These are phyloP conservation scores for Hyphopichia burtonii DNA, from an alignment of 1,139 yeast genomes.

Conservation along the genomic window DNA sequence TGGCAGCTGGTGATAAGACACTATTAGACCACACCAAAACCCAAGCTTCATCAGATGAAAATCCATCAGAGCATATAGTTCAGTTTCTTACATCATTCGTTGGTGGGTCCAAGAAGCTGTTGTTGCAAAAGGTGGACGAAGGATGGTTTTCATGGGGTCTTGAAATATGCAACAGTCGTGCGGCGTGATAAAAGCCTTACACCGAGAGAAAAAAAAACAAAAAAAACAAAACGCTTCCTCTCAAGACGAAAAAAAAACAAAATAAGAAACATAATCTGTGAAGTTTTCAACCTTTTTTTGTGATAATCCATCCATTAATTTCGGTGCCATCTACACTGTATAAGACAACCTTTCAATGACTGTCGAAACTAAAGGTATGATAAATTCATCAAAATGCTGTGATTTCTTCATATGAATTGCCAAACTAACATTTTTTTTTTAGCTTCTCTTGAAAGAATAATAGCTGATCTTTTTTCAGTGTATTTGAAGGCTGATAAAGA, in stretches of 20 bases:
- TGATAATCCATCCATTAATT: not conserved
- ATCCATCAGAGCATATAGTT: not conserved
- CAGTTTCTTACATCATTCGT: no score
- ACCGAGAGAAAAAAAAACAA: not conserved
- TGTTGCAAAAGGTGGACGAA: not conserved
- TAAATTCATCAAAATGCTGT: no score
- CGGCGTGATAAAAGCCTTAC: not conserved
- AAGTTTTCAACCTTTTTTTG: not conserved
- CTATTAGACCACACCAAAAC: no score
- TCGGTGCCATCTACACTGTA: no score
- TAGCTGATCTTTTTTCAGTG: conserved; percentile 21
- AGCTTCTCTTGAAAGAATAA: not conserved
- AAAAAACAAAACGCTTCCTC: not conserved
- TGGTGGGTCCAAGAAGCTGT: no score
- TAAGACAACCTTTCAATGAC: not conserved
- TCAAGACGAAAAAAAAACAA: not conserved
- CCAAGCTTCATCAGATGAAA: no score
- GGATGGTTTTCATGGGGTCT: not conserved
- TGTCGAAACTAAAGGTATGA: not conserved
- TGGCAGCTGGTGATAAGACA: no score
- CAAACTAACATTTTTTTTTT: not conserved
- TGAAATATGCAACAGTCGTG: not conserved
- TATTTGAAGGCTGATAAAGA: conserved; percentile 31
- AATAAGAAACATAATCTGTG: not conserved
- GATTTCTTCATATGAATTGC: no score